Percentiles rank a stretch among this genome's conserved stretches.
These are phyloP conservation scores for Pichia sp. DNA, from an alignment of 1,139 yeast genomes.

Conservation along the genomic window DNA sequence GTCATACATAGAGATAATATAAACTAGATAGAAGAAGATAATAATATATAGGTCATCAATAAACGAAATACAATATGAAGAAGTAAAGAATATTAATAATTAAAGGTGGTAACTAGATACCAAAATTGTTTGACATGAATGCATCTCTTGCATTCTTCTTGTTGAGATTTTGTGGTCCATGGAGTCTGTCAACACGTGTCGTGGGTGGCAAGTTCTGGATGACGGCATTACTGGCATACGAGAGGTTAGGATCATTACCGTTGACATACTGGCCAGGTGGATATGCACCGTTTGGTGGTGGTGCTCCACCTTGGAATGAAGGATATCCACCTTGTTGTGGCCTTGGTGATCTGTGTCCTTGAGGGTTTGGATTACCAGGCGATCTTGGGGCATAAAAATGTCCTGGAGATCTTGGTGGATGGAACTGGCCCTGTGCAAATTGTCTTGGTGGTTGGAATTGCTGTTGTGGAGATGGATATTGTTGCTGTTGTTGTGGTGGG, in stretches of 20 bases:
- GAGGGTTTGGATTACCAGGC: not conserved
- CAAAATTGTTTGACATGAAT: constrained; percentile 33
- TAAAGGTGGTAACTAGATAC: too few relatives aligned
- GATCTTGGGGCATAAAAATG: not conserved
- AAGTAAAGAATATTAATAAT: too few relatives aligned
- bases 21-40: too few relatives aligned
- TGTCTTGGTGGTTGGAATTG: not conserved
- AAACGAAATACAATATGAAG: not conserved
- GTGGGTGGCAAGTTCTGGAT: constrained; percentile 30
- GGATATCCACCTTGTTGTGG: not conserved
- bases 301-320: too few relatives aligned
- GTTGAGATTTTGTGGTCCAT: constrained; percentile 24
- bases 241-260: not conserved
- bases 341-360: not conserved
- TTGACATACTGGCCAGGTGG: not conserved
- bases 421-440: not conserved
- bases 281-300: not conserved
- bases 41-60: too few relatives aligned
- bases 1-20: too few relatives aligned
- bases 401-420: not conserved
- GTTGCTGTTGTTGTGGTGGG: constrained; percentile 3
- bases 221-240: constrained; percentile 21
- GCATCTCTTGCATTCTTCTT: constrained; percentile 32
- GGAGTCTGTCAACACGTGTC: constrained; percentile 25
- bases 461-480: not conserved